Evolutionary conservation across 768 basidiomycete genomes (phyloP).

Genomic region (Xerocomus spinulosus): DNA sequence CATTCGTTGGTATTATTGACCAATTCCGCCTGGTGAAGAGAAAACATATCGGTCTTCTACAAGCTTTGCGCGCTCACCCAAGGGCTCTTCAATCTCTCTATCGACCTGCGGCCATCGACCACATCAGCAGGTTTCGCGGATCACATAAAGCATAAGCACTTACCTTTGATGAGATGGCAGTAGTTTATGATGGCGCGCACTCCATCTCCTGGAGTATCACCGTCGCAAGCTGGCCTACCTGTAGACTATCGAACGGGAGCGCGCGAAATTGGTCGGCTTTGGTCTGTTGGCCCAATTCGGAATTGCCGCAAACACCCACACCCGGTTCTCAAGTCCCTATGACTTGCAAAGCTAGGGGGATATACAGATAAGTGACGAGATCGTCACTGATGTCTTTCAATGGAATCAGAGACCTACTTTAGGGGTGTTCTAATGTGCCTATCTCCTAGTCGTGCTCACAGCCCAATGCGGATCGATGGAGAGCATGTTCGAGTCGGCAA

Average conservation of each 20-base stretch:
- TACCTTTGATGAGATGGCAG: neutral
- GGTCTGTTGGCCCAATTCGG: neutral
- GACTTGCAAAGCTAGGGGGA: neutral
- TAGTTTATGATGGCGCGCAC: neutral
- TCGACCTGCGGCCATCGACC: neutral
- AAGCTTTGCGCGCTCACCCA: neutral
- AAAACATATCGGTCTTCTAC: neutral
- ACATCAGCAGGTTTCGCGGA: neutral
- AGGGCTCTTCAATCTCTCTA: neutral
- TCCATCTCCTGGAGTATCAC: constrained; percentile 2
- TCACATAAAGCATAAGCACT: neutral
- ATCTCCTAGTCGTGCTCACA: neutral
- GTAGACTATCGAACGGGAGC: neutral
- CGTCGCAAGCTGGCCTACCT: neutral
- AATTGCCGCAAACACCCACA: neutral
- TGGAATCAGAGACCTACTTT: neutral
- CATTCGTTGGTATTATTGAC: neutral
- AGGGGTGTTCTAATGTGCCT: neutral
- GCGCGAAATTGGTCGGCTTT: neutral
- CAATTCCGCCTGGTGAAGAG: neutral
- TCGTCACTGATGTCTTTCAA: neutral
- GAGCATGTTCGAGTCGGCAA: constrained; percentile 15
- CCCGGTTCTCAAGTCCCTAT: neutral
- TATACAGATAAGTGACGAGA: neutral
- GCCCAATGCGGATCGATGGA: constrained; percentile 7